Conservation (phyloP, 306 rosid species). For the Vigna mungo region DNA sequence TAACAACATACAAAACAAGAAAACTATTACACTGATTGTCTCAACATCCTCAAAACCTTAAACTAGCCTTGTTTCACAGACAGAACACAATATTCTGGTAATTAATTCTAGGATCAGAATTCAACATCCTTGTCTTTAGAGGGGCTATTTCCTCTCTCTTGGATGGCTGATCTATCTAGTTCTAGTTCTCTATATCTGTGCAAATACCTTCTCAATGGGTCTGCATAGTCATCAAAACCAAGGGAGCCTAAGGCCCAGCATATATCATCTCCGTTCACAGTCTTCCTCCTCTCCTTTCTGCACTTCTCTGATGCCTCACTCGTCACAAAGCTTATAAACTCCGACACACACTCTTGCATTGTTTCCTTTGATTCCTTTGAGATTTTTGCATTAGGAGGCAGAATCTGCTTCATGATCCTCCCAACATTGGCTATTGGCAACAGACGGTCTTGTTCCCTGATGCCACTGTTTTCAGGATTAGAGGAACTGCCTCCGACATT, state of each 20-base stretch:
- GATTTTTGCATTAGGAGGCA: conserved; percentile 85
- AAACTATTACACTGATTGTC: conserved; percentile 20
- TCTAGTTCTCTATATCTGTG: conserved; percentile 75
- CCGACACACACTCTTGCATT: conserved; percentile 92
- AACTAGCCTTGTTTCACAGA: conserved; percentile 18
- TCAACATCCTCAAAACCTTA: conserved; percentile 36
- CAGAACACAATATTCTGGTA: neutral
- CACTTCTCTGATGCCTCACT: conserved; percentile 97
- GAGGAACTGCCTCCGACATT: conserved; percentile 49
- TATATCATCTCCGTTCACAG: conserved; percentile 89
- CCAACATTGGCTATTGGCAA: conserved; percentile 96
- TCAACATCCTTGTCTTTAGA: conserved; percentile 1
- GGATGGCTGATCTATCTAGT: conserved; percentile 62
- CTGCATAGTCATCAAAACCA: conserved; percentile 88
- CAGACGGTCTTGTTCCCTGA: conserved; percentile 85
- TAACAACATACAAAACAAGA: conserved; percentile 33
- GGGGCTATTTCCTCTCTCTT: conserved; percentile 40
- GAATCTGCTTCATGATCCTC: conserved; percentile 87
- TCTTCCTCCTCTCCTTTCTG: conserved; percentile 87
- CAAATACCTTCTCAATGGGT: conserved; percentile 78
- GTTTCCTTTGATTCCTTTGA: conserved; percentile 93
- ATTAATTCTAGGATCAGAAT: neutral
- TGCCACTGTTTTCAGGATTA: conserved; percentile 40
- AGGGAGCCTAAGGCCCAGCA: conserved; percentile 85
- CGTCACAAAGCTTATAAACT: conserved; percentile 91